Evolutionary conservation across 1,284 basidiomycete species (phyloP).

Genomic region (Fomitopsis pinicola): DNA sequence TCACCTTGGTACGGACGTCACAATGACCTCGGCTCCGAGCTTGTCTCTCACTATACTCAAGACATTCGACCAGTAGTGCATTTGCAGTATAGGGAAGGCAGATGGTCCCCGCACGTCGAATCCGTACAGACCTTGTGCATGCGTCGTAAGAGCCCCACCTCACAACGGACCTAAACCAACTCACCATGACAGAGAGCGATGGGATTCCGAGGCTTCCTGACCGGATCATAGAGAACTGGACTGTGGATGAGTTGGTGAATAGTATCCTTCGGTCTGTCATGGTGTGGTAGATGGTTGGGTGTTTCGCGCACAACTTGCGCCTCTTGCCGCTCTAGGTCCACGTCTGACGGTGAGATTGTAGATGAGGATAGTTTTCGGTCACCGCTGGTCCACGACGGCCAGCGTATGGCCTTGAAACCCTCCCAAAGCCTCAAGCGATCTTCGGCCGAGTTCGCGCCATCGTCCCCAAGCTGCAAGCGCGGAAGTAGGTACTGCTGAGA

Average conservation of each 20-base stretch:
- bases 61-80: slow-evolving; percentile 96
- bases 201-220: slow-evolving; percentile 80
- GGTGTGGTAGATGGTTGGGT: background rate
- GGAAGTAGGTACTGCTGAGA: slow-evolving; percentile 55
- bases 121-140: slow-evolving; percentile 78
- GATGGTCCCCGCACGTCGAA: slow-evolving; percentile 85
- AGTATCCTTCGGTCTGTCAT: slow-evolving; percentile 31
- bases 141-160: slow-evolving; percentile 7
- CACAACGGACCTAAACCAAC: slow-evolving; percentile 17
- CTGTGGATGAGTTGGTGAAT: slow-evolving; percentile 75
- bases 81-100: slow-evolving; percentile 73
- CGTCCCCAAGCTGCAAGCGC: slow-evolving; percentile 1
- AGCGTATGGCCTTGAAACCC: slow-evolving; percentile 12
- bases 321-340: background rate
- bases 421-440: slow-evolving; percentile 9
- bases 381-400: slow-evolving; percentile 11
- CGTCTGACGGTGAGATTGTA: background rate
- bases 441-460: slow-evolving; percentile 1
- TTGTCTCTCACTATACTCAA: slow-evolving; percentile 79
- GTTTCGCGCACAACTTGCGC: background rate
- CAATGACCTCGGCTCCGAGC: slow-evolving; percentile 89
- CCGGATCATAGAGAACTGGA: slow-evolving; percentile 69
- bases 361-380: background rate
- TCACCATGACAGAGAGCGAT: slow-evolving; percentile 94
- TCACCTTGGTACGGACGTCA: slow-evolving; percentile 92